Conservation (phyloP, 805 yeast genomes). For the Metschnikowia amazonensis region DNA sequence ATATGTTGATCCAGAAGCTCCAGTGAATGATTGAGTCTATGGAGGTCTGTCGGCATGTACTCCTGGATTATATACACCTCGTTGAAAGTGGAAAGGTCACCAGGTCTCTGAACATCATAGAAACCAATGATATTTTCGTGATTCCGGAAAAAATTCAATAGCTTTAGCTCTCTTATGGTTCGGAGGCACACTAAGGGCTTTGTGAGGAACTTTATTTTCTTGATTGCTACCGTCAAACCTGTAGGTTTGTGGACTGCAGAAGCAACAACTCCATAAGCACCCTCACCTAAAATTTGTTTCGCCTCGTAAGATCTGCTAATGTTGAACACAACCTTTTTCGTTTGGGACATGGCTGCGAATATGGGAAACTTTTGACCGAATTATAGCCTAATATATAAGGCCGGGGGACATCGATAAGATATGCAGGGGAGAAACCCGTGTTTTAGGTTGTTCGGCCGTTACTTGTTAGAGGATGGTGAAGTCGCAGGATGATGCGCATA, state of each 20-base stretch:
- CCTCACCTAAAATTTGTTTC: slow-evolving; percentile 65
- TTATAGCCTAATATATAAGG: background rate
- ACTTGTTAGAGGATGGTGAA: background rate
- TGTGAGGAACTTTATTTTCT: slow-evolving; percentile 69
- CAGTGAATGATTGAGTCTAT: slow-evolving; percentile 56
- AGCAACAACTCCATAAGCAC: slow-evolving; percentile 79
- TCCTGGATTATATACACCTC: slow-evolving; percentile 78
- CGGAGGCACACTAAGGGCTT: slow-evolving; percentile 63
- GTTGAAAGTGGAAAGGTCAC: slow-evolving; percentile 52
- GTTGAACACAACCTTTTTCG: slow-evolving; percentile 44
- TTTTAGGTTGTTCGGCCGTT: background rate
- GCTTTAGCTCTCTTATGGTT: slow-evolving; percentile 65
- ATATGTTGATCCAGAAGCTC: slow-evolving; percentile 61
- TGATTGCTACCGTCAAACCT: slow-evolving; percentile 66
- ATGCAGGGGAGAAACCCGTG: background rate
- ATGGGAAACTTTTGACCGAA: background rate
- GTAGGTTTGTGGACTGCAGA: slow-evolving; percentile 62
- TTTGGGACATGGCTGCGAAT: background rate
- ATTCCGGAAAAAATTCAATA: slow-evolving; percentile 56
- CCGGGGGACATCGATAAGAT: background rate
- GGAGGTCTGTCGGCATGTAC: slow-evolving; percentile 72
- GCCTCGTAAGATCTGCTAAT: slow-evolving; percentile 61
- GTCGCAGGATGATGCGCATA: background rate
- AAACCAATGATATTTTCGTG: slow-evolving; percentile 73
- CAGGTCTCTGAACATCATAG: slow-evolving; percentile 63